Percentiles rank a stretch among this genome's conserved stretches.
These are phyloP conservation scores for Neopestalotiopsis sp. DNA, from an alignment of 2,329 filamentous ascomycete genomes.

Conservation along the genomic window DNA sequence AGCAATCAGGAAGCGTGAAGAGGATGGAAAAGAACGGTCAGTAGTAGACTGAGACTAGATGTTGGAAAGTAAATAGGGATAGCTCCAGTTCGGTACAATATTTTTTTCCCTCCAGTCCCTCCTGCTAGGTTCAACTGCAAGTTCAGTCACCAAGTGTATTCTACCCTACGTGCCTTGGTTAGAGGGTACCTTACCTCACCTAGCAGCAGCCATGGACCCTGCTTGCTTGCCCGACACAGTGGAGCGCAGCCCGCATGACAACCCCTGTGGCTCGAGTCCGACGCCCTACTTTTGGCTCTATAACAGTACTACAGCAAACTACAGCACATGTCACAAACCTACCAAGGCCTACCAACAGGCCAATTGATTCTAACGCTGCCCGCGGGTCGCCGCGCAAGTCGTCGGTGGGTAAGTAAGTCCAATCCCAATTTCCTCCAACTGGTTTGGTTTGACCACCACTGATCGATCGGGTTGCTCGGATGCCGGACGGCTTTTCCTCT, in stretches of 20 bases:
- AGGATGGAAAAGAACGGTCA: not conserved
- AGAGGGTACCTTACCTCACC: not conserved
- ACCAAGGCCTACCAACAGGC: too few species aligned
- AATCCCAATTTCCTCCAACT: not conserved
- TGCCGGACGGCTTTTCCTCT: not conserved
- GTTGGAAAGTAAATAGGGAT: not conserved
- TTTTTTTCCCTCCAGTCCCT: not conserved
- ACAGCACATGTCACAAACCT: too few species aligned
- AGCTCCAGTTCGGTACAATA: not conserved
- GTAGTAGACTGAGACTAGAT: not conserved
- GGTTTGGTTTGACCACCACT: not conserved
- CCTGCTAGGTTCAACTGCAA: conserved; percentile 2
- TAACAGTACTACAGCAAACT: too few species aligned
- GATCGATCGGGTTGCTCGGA: not conserved
- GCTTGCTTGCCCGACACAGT: not conserved
- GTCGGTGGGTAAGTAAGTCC: not conserved
- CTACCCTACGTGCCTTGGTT: not conserved
- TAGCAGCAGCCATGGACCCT: conserved; percentile 1
- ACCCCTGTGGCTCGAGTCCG: too few species aligned
- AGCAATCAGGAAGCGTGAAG: conserved; percentile 13
- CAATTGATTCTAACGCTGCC: not conserved
- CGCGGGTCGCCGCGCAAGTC: not conserved
- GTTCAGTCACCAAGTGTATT: not conserved
- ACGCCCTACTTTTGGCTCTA: too few species aligned
- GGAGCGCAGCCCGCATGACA: too few species aligned